Evolutionary conservation across 805 yeast species (phyloP).

Genomic region (Torulaspora delbrueckii): DNA sequence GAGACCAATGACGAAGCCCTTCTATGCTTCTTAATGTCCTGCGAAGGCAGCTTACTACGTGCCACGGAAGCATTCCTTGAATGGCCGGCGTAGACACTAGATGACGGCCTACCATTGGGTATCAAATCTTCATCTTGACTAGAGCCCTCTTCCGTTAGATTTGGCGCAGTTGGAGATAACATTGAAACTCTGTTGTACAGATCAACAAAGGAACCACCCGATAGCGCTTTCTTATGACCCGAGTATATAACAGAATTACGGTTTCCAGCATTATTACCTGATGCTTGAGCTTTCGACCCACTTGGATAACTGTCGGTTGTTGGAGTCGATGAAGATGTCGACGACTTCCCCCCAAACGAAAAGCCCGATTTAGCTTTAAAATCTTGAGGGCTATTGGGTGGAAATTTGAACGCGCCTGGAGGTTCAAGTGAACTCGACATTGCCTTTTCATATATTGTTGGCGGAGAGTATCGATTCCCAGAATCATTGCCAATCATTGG

Average conservation of each 20-base stretch:
- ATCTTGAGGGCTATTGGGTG: constrained; percentile 6
- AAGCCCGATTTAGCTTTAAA: constrained; percentile 5
- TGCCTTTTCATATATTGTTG: constrained; percentile 26
- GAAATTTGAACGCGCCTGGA: constrained; percentile 7
- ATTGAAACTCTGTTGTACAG: constrained; percentile 32
- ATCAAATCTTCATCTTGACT: constrained; percentile 4
- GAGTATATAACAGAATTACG: constrained; percentile 22
- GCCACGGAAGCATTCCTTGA: constrained; percentile 23
- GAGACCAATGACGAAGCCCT: constrained; percentile 59
- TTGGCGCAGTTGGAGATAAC: constrained; percentile 19
- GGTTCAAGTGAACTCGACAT: constrained; percentile 6
- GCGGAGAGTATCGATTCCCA: constrained; percentile 21
- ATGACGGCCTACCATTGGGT: constrained; percentile 37
- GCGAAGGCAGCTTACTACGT: constrained; percentile 17
- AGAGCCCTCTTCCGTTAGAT: constrained; percentile 6
- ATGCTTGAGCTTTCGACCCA: neutral
- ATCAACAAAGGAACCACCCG: constrained; percentile 36
- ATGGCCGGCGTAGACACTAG: constrained; percentile 38
- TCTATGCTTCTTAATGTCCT: constrained; percentile 40
- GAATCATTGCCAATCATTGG: constrained; percentile 20
- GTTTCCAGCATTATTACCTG: constrained; percentile 12
- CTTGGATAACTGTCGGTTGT: constrained; percentile 2
- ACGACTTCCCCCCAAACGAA: constrained; percentile 4
- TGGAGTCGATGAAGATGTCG: constrained; percentile 7
- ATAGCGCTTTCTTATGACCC: constrained; percentile 28